Conservation (phyloP, 371 early-diverging fungal species). For the Mucor lusitanicus region DNA sequence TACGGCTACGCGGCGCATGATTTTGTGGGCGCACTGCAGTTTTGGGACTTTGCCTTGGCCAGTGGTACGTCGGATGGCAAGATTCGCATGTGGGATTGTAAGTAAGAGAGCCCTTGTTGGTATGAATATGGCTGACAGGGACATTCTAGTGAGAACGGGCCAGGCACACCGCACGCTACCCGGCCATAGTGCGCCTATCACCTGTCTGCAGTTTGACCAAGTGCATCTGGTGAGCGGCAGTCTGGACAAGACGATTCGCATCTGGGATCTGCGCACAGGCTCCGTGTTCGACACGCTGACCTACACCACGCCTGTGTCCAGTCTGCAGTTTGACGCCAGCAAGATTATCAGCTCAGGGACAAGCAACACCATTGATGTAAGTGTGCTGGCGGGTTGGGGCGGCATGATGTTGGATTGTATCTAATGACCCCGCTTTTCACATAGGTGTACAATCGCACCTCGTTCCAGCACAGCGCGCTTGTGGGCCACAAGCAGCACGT, state of each 20-base stretch:
- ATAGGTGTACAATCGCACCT: slow-evolving; percentile 63
- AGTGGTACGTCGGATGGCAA: slow-evolving; percentile 87
- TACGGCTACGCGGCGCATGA: slow-evolving; percentile 50
- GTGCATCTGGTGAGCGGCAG: slow-evolving; percentile 78
- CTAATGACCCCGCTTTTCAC: background rate
- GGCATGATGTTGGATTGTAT: background rate
- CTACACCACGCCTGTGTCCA: slow-evolving; percentile 58
- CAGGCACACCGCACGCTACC: slow-evolving; percentile 76
- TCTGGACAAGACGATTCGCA: slow-evolving; percentile 74
- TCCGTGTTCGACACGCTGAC: slow-evolving; percentile 62
- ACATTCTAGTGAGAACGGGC: slow-evolving; percentile 79
- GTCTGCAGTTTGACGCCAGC: slow-evolving; percentile 59
- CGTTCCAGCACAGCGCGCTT: slow-evolving; percentile 59
- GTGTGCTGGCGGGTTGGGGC: too few relatives aligned
- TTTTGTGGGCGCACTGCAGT: slow-evolving; percentile 77
- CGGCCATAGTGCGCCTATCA: slow-evolving; percentile 73
- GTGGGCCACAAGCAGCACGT: slow-evolving; percentile 52
- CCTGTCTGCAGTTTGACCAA: slow-evolving; percentile 80
- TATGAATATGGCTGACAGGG: too few relatives aligned
- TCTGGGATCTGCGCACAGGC: slow-evolving; percentile 86
- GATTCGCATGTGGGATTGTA: slow-evolving; percentile 87
- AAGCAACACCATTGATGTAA: slow-evolving; percentile 53
- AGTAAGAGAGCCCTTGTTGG: too few relatives aligned
- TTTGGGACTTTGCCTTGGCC: slow-evolving; percentile 80
- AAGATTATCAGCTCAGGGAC: slow-evolving; percentile 59